Conservation (phyloP, 148 eudicot species). For the Pharnaceum exiguum region DNA sequence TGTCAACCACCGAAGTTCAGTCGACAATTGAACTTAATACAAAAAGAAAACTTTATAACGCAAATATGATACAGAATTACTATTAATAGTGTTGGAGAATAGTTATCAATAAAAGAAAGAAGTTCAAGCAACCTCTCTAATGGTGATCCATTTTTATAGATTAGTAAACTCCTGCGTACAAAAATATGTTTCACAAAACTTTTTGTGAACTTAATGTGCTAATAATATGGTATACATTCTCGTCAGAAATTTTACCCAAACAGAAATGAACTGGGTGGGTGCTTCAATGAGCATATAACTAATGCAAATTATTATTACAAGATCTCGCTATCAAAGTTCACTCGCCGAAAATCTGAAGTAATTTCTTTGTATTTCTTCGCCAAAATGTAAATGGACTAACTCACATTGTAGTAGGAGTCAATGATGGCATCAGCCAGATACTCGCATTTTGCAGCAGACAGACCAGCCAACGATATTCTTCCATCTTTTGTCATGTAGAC, state of each 20-base stretch:
- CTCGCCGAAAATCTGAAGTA: slow-evolving; percentile 12
- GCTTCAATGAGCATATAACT: slow-evolving; percentile 6
- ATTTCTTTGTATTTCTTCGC: neutral
- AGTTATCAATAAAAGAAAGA: too few relatives aligned
- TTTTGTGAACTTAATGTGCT: too few relatives aligned
- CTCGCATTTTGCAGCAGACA: slow-evolving; percentile 85
- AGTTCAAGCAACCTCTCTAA: too few relatives aligned
- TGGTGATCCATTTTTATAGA: too few relatives aligned
- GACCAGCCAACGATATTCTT: slow-evolving; percentile 89
- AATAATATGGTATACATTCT: too few relatives aligned
- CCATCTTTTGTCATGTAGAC: slow-evolving; percentile 98
- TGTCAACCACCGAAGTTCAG: too few relatives aligned
- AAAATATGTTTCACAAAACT: too few relatives aligned
- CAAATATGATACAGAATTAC: too few relatives aligned
- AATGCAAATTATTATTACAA: slow-evolving; percentile 14
- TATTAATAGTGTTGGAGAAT: too few relatives aligned
- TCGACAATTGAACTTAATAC: too few relatives aligned
- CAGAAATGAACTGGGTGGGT: neutral
- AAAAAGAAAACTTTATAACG: too few relatives aligned
- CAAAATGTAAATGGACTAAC: slow-evolving; percentile 27
- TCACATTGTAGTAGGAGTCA: slow-evolving; percentile 82
- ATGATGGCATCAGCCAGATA: slow-evolving; percentile 96
- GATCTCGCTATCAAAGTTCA: slow-evolving; percentile 6
- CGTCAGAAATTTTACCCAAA: neutral
- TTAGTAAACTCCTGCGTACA: too few relatives aligned